phyloP scores from a whole-genome alignment of 148 eudicot genomes.

The Rhododendron kiyosumense region DNA sequence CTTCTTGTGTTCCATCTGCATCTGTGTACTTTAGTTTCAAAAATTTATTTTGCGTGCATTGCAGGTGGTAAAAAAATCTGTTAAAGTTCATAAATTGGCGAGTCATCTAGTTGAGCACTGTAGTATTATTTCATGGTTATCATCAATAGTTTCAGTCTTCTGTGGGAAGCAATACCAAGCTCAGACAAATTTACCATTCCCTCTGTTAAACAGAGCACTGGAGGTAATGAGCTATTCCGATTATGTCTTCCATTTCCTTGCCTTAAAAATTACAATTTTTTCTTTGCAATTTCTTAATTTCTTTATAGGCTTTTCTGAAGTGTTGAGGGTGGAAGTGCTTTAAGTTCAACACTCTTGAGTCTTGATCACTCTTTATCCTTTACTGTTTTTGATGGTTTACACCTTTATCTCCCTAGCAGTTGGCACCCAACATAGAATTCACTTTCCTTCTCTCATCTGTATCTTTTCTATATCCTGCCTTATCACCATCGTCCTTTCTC shows the following conservation, averaged over 20 bases:
- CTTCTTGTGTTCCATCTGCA: neutral
- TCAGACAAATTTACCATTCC: slow-evolving; percentile 24
- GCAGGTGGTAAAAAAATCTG: slow-evolving; percentile 77
- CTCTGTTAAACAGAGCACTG: slow-evolving; percentile 32
- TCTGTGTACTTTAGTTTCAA: neutral
- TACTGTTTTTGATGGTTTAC: neutral
- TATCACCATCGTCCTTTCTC: neutral
- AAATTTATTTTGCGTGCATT: slow-evolving; percentile 6
- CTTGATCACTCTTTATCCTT: neutral
- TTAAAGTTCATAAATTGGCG: slow-evolving; percentile 47
- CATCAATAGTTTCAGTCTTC: slow-evolving; percentile 52
- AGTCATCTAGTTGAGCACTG: slow-evolving; percentile 58
- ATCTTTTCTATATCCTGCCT: neutral
- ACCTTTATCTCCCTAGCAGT: neutral
- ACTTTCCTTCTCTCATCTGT: neutral
- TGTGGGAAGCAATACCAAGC: slow-evolving; percentile 30
- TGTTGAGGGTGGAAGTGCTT: neutral
- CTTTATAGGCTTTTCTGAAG: neutral
- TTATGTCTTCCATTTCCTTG: neutral
- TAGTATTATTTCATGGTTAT: slow-evolving; percentile 73
- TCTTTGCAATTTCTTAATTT: neutral
- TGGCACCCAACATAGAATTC: neutral
- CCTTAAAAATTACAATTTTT: neutral
- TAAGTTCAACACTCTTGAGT: neutral
- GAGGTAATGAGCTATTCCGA: slow-evolving; percentile 51